Base-by-base conservation (phyloP, 2,329 filamentous ascomycete genomes). In the Pseudohalonectria lignicola region DNA sequence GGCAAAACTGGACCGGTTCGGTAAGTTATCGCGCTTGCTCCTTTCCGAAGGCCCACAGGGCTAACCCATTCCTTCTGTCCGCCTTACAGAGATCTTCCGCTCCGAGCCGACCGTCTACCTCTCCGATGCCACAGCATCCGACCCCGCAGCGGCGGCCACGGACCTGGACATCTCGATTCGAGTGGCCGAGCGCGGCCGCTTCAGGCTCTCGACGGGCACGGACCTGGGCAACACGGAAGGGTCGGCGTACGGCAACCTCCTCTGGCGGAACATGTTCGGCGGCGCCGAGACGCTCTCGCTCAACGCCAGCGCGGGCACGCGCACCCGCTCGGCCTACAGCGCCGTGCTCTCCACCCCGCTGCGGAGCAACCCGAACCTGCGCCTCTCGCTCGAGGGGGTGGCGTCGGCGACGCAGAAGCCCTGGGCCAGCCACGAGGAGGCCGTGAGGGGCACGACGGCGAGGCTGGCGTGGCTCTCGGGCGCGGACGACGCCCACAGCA, bases 341-440 rank as follows among this genome's bases (percentile, higher is more conserved):
- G 86, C 86, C 39, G 79, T 78, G 41, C 82, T 96, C 44, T 81
- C 86, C 43, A 80, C 85, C 0, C 92, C 92, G 0, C 67, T 98
- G 34, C 67, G 84, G 40, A 85, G 83, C 60, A 84, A 94, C 55
- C 88, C 92, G 0, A 81, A 94, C 53, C 64, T 86, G 50, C 74
- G 82, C 43, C 66, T 87, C 43, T 81, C 90, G 47, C 51, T 94
- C 43, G 88, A 94, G 47, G 87, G 74, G 1, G 66, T 94, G 32
- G 79, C 82, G 9, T 94, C 85, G 44, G 80, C 86, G 32, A 93
- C 86, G 1, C 75, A 90, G 44, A 95, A 96, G 61, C 75, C 79
- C 11, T 96, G 86, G 84, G 87, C 92, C 17, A 92, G 85, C 46
- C 90, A 98, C 54, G 90, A 96, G 50, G 90, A 98, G 61, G 78